Conservation (phyloP, 371 early-diverging fungal species). For the Actinomortierella ambigua region DNA sequence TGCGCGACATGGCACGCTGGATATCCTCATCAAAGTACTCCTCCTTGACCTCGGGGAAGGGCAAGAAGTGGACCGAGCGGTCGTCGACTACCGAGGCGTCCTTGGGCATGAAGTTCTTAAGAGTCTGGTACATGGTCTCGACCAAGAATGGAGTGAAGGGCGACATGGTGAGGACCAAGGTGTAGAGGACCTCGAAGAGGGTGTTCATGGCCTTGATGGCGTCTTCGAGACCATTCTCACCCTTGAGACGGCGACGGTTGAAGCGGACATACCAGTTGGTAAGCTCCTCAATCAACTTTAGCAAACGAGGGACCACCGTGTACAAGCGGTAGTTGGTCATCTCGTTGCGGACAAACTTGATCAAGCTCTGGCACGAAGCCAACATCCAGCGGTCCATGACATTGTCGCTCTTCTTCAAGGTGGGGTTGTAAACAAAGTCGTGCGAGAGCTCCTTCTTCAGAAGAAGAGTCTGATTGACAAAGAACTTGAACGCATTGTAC, state of each 20-base stretch:
- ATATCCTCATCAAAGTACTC: conserved; percentile 96
- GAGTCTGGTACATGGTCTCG: conserved; percentile 97
- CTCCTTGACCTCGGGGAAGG: conserved; percentile 90
- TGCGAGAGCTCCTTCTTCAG: conserved; percentile 86
- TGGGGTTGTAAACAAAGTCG: conserved; percentile 79
- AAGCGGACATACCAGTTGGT: conserved; percentile 99
- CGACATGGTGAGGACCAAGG: conserved; percentile 94
- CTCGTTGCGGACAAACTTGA: conserved; percentile 88
- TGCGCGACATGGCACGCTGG: conserved; percentile 92
- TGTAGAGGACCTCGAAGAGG: conserved; percentile 93
- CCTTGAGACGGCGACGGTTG: conserved; percentile 98
- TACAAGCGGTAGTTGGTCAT: conserved; percentile 97
- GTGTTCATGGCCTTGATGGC: conserved; percentile 87
- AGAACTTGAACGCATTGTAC: conserved; percentile 99
- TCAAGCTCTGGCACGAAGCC: conserved; percentile 93
- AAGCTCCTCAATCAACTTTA: conserved; percentile 93
- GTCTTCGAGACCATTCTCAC: conserved; percentile 90
- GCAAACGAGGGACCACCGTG: conserved; percentile 93
- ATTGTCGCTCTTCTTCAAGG: conserved; percentile 74
- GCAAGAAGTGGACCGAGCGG: conserved; percentile 91
- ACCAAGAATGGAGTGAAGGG: conserved; percentile 99
- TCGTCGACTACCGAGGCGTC: conserved; percentile 72
- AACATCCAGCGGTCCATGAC: conserved; percentile 99
- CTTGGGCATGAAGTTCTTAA: conserved; percentile 77
- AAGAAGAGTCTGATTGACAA: conserved; percentile 87